These are phyloP conservation scores for Capsella bursapastoris DNA, from an alignment of 345 rosid species.

Conservation along the genomic window DNA sequence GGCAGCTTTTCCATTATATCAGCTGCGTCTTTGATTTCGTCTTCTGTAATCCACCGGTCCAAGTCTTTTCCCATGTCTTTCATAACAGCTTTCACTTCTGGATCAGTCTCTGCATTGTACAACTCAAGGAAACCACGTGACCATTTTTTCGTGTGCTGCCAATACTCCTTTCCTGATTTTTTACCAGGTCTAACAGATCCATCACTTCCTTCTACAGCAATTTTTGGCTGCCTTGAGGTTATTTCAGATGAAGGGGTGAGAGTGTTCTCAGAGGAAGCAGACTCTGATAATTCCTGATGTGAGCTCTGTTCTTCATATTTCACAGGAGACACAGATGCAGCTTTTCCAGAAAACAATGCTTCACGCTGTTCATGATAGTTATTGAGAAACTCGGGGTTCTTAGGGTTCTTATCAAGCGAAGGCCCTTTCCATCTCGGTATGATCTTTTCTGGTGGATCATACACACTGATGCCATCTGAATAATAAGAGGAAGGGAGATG, in stretches of 20 bases:
- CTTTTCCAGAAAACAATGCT: conserved; percentile 52
- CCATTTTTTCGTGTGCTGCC: conserved; percentile 97
- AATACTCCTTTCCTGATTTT: conserved; percentile 81
- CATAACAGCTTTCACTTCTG: conserved; percentile 80
- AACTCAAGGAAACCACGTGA: conserved; percentile 79
- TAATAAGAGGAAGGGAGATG: conserved; percentile 25
- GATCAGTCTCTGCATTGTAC: conserved; percentile 82
- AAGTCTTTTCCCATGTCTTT: conserved; percentile 89
- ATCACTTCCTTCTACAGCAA: conserved; percentile 81
- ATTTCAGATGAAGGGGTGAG: conserved; percentile 47
- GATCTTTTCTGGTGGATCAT: conserved; percentile 80
- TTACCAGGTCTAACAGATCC: conserved; percentile 83
- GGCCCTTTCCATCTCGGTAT: conserved; percentile 92
- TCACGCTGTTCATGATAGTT: conserved; percentile 56
- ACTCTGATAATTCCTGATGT: conserved; percentile 48
- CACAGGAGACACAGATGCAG: conserved; percentile 46
- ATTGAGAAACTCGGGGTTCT: conserved; percentile 61
- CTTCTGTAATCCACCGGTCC: conserved; percentile 92
- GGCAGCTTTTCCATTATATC: conserved; percentile 67
- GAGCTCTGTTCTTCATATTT: conserved; percentile 50
- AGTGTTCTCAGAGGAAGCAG: conserved; percentile 38
- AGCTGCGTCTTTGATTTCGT: conserved; percentile 84
- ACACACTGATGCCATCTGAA: conserved; percentile 80
- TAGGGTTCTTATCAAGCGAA: conserved; percentile 62
- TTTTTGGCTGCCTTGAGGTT: conserved; percentile 54